Evolutionary conservation across 2,329 filamentous ascomycete species (phyloP).

Genomic region (Trichophyton verrucosum): DNA sequence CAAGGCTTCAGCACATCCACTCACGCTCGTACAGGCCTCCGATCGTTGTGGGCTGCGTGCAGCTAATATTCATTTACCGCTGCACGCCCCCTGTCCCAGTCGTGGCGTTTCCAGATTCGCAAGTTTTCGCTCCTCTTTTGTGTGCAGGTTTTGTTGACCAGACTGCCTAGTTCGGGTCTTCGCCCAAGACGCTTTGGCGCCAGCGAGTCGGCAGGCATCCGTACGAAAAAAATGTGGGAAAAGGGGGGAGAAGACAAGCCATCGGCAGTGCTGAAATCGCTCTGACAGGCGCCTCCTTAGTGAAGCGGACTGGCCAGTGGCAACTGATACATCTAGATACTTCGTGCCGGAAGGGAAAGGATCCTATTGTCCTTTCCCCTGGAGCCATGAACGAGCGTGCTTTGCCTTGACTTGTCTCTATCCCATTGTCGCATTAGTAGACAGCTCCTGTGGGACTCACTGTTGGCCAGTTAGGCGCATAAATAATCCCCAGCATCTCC

Average conservation of each 20-base stretch:
- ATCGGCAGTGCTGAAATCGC: neutral
- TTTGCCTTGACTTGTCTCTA: neutral
- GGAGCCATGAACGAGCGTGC: neutral
- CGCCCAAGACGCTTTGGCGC: neutral
- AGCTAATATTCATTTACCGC: neutral
- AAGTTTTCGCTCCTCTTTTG: neutral
- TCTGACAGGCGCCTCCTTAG: neutral
- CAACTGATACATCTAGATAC: neutral
- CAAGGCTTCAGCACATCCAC: constrained; percentile 1
- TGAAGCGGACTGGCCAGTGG: neutral
- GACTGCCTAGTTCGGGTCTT: neutral
- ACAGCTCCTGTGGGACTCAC: neutral
- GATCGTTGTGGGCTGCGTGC: neutral
- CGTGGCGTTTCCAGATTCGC: neutral
- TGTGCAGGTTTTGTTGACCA: neutral
- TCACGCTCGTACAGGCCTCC: constrained; percentile 1
- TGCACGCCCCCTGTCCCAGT: neutral
- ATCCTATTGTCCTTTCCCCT: neutral
- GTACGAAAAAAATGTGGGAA: neutral
- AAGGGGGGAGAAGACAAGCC: neutral
- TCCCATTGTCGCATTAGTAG: neutral
- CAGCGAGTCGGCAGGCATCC: neutral
- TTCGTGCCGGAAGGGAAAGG: neutral
- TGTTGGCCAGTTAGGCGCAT: neutral
- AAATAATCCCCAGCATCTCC: neutral